Percentiles rank a stretch among this genome's conserved stretches.
Conservation (phyloP, 176 grass and related monocot species). For the Stipa capillata region DNA sequence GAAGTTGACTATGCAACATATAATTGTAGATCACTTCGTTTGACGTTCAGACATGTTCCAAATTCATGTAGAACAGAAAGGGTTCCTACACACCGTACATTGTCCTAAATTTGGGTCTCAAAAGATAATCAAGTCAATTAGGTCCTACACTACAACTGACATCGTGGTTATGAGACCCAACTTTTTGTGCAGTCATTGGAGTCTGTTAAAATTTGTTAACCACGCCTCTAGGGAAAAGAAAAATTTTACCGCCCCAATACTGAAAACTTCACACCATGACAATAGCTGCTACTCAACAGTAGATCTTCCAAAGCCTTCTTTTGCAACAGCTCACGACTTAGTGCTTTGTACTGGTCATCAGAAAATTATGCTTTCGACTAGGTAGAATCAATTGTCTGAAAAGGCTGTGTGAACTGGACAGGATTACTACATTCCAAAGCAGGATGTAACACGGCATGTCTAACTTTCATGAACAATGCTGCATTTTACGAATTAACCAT, state of each 20-base stretch:
- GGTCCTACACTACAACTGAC: background rate
- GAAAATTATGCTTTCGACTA: too few species aligned
- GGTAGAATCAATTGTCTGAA: too few species aligned
- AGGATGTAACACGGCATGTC: too few species aligned
- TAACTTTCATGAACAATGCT: background rate
- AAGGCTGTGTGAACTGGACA: too few species aligned
- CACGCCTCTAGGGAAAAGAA: too few species aligned
- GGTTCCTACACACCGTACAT: background rate
- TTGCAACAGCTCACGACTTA: background rate
- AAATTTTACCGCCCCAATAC: too few species aligned
- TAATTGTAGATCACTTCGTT: too few species aligned
- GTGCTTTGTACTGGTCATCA: background rate
- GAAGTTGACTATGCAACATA: too few species aligned
- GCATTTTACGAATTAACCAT: background rate
- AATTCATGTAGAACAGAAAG: background rate
- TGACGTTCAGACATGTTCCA: too few species aligned
- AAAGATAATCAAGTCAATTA: background rate
- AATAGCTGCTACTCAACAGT: background rate
- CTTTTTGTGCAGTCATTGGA: too few species aligned
- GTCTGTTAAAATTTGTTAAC: background rate
- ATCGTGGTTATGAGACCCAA: background rate
- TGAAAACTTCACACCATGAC: background rate
- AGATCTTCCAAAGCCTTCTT: background rate
- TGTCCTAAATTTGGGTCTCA: background rate
- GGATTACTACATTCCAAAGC: too few species aligned